A percentile compares a stretch with the other conserved stretches of the same genome.
Conservation (phyloP, 768 basidiomycete species). For the Lyophyllum shimeji region DNA sequence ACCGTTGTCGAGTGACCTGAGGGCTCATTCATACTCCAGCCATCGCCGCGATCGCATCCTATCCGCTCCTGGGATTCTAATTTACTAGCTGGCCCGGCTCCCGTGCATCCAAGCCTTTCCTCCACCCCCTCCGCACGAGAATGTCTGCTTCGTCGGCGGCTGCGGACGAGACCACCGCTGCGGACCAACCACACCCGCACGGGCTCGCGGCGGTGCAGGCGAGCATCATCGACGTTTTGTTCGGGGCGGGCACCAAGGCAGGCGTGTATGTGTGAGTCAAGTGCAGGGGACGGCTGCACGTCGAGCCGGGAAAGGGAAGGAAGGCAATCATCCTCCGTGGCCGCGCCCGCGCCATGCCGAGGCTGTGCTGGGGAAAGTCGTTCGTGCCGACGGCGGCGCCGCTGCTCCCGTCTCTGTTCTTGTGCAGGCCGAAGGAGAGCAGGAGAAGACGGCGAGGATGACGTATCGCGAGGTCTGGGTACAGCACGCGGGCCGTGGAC, state of each 20-base stretch:
- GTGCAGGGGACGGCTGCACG: slow-evolving; percentile 82
- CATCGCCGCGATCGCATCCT: slow-evolving; percentile 58
- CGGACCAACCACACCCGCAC: not conserved
- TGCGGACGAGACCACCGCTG: too few relatives aligned
- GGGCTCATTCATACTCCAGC: slow-evolving; percentile 54
- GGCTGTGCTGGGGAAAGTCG: slow-evolving; percentile 61
- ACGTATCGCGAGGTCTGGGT: slow-evolving; percentile 59
- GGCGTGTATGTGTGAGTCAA: slow-evolving; percentile 85
- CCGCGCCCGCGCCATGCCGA: slow-evolving; percentile 66
- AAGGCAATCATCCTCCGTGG: slow-evolving; percentile 94
- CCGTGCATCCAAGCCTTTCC: slow-evolving; percentile 29
- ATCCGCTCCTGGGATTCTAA: slow-evolving; percentile 65
- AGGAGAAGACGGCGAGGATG: slow-evolving; percentile 12
- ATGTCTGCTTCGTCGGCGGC: slow-evolving; percentile 3
- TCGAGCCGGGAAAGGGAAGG: slow-evolving; percentile 91
- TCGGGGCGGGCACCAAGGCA: slow-evolving; percentile 71
- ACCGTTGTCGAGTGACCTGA: slow-evolving; percentile 34
- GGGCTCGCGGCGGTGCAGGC: slow-evolving; percentile 24
- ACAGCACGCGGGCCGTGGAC: slow-evolving; percentile 28
- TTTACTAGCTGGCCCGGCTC: slow-evolving; percentile 36
- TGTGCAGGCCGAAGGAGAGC: slow-evolving; percentile 1
- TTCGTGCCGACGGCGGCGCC: slow-evolving; percentile 5
- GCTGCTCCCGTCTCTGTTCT: too few relatives aligned
- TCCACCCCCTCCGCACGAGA: slow-evolving; percentile 42
- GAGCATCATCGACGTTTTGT: slow-evolving; percentile 78